These are phyloP conservation scores for Pseudoscleropodium purum DNA, from an alignment of 225 moss, liverwort and hornwort genomes.

Conservation along the genomic window DNA sequence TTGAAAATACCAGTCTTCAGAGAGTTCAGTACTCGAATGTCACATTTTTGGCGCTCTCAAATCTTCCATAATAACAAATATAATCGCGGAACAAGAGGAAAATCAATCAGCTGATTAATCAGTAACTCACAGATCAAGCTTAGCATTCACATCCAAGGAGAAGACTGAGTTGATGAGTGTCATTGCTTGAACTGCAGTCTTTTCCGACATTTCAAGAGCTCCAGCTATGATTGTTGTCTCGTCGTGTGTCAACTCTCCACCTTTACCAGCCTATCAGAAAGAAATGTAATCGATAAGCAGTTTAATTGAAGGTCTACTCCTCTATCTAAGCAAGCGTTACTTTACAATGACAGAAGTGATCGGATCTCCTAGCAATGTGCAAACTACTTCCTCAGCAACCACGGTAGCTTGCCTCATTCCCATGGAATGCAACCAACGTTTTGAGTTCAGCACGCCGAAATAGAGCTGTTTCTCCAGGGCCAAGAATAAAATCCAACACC, in stretches of 20 bases:
- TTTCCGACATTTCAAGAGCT: conserved; percentile 75
- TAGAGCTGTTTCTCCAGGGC: conserved; percentile 54
- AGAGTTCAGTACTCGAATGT: not conserved
- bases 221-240: conserved; percentile 86
- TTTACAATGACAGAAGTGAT: not conserved
- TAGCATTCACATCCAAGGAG: conserved; percentile 71
- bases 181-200: conserved; percentile 82
- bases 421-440: conserved; percentile 71
- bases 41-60: conserved; percentile 29
- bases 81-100: not conserved
- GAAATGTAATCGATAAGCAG: not conserved
- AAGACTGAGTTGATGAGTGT: conserved; percentile 73
- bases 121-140: conserved; percentile 59
- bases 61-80: conserved; percentile 55
- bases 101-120: not conserved
- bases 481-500: conserved; percentile 58
- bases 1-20: conserved; percentile 21
- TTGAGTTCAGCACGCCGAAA: conserved; percentile 80
- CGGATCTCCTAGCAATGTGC: not conserved
- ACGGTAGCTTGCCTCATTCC: conserved; percentile 48
- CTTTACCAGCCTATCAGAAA: conserved; percentile 63
- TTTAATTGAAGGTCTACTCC: not conserved
- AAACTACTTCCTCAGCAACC: not conserved
- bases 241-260: conserved; percentile 76
- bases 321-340: not conserved